A percentile compares a stretch with the other conserved stretches of the same genome.
phyloP scores from a whole-genome alignment of 2,329 filamentous ascomycete genomes.

The Fusarium ramigenum region DNA sequence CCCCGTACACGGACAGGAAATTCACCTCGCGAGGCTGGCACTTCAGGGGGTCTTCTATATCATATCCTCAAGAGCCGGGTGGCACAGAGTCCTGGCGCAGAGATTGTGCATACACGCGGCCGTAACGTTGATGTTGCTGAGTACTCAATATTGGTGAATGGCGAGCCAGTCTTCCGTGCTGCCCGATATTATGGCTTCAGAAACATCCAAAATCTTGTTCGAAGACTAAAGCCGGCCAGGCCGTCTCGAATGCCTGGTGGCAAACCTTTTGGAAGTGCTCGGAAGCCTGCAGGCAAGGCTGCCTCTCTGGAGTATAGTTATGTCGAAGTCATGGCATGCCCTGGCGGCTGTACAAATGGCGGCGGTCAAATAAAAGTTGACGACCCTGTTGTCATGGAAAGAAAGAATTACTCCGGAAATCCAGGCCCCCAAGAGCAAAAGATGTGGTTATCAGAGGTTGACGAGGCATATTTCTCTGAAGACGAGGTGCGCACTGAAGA shows the following conservation, averaged over 20 bases:
- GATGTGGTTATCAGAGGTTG: slow-evolving; percentile 81
- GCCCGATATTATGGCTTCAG: slow-evolving; percentile 97
- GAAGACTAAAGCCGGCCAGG: slow-evolving; percentile 84
- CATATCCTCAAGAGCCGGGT: slow-evolving; percentile 83
- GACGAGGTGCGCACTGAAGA: slow-evolving; percentile 60
- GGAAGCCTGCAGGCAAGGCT: slow-evolving; percentile 61
- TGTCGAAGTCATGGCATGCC: slow-evolving; percentile 98
- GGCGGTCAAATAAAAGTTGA: slow-evolving; percentile 94
- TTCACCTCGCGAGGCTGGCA: slow-evolving; percentile 69
- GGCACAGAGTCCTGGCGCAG: slow-evolving; percentile 74
- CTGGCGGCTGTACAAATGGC: slow-evolving; percentile 97
- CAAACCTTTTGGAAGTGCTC: slow-evolving; percentile 65
- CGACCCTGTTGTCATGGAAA: slow-evolving; percentile 71
- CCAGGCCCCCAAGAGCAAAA: slow-evolving; percentile 83
- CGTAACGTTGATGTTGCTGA: slow-evolving; percentile 93
- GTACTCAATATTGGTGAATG: slow-evolving; percentile 72
- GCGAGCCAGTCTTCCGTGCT: slow-evolving; percentile 74
- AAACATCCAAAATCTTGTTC: slow-evolving; percentile 97
- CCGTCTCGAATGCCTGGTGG: slow-evolving; percentile 83
- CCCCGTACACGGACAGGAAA: slow-evolving; percentile 56
- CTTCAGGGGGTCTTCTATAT: slow-evolving; percentile 88
- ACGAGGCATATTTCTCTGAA: slow-evolving; percentile 89
- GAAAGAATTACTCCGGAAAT: slow-evolving; percentile 60
- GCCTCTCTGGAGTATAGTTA: slow-evolving; percentile 79
- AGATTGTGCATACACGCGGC: slow-evolving; percentile 76